Base-by-base conservation (phyloP, 2,329 filamentous ascomycete species). In the Hymenoscyphus linearis region DNA sequence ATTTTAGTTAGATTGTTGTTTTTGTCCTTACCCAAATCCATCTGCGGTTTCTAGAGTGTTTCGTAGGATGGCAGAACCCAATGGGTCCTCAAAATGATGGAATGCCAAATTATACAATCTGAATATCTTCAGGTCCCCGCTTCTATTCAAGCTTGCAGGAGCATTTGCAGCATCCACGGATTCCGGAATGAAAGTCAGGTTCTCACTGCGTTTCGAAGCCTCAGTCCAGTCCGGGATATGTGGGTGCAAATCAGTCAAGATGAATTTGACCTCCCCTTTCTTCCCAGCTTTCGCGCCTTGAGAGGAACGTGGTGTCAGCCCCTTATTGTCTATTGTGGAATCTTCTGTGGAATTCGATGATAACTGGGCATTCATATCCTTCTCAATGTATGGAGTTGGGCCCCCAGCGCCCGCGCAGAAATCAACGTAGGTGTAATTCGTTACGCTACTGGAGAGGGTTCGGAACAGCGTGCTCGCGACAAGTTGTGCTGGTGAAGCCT, bases 361-460 rank as follows among this genome's bases (percentile, higher is more conserved):
- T 36, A 79, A 70, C 65, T 74, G 72, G 54, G 69, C 64, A 72
- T 89, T 89, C 64, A 90, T 71, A 50, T 80, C 75, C 12, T 75
- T 77, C 72, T 88, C 86, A 57, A 90, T 85, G 44, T 76, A 77
- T 0, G 86, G 86, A 1, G 85, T 90, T 0, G 87, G 87, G 0
- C 89, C 89, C 47, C 89, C 89, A 14, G 82, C 86, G 57, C 89
- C 89, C 2, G 88, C 86, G 72, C 88, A 91, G 74, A 91, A 90
- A 75, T 93, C 89, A 64, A 92, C 81, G 67, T 89, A 85, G 18
- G 82, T 85, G 73, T 88, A 85, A 1, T 77, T 73, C 18, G 78
- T 74, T 1, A 84, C 75, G 27, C 76, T 70, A 4, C 70, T 62
- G 37, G 79, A 78, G 14, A 88, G 78, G 50, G 81, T 75, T 25